Evolutionary conservation across 2,329 filamentous ascomycete species (phyloP).

Genomic region (Knufia petricola): DNA sequence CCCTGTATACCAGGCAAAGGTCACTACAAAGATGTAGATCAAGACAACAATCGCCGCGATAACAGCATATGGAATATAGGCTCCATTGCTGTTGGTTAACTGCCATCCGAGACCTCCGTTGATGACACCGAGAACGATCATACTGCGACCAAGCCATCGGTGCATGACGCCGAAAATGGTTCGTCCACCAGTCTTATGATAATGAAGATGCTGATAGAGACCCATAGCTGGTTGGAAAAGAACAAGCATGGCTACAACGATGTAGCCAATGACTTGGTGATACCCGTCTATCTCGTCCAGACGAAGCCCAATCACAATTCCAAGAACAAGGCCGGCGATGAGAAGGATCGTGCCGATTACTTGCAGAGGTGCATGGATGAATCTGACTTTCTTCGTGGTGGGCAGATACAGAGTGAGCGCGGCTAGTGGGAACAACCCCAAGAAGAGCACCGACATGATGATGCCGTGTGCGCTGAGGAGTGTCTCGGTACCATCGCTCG

Average conservation of each 20-base stretch:
- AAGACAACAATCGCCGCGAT: slow-evolving; percentile 41
- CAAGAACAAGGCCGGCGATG: slow-evolving; percentile 42
- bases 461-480: slow-evolving; percentile 24
- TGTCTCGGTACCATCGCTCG: slow-evolving; percentile 3
- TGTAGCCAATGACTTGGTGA: slow-evolving; percentile 47
- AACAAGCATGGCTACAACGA: slow-evolving; percentile 43
- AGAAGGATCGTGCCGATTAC: slow-evolving; percentile 39
- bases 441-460: slow-evolving; percentile 35
- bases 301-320: slow-evolving; percentile 39
- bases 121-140: slow-evolving; percentile 44
- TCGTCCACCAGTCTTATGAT: slow-evolving; percentile 34
- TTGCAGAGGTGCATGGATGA: slow-evolving; percentile 40
- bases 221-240: slow-evolving; percentile 48
- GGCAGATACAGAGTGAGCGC: slow-evolving; percentile 28
- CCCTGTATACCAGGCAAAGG: slow-evolving; percentile 11
- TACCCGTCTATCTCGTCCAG: slow-evolving; percentile 30
- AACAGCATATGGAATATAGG: slow-evolving; percentile 36
- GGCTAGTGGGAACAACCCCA: slow-evolving; percentile 33
- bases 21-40: slow-evolving; percentile 30
- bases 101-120: slow-evolving; percentile 49
- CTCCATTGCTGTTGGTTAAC: slow-evolving; percentile 33
- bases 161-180: slow-evolving; percentile 36
- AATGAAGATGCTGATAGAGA: slow-evolving; percentile 42
- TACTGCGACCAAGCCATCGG: slow-evolving; percentile 45
- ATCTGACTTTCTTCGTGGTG: slow-evolving; percentile 34